phyloP scores from a whole-genome alignment of 2,329 filamentous ascomycete species.

The Rutstroemia sp. region DNA sequence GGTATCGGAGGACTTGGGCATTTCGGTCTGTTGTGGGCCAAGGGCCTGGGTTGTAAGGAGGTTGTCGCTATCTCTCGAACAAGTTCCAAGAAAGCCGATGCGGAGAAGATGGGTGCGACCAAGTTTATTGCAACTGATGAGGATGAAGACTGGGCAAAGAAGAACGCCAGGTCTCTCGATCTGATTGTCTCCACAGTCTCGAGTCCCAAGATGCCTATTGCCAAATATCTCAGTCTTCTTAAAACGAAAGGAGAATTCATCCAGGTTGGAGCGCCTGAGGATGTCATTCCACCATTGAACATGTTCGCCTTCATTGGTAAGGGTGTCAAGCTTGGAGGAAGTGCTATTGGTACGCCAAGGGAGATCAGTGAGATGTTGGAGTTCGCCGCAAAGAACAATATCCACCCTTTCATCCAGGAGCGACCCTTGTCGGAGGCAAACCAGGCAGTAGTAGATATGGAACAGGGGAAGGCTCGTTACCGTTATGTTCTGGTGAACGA shows the following conservation, averaged over 20 bases:
- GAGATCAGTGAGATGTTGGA: slow-evolving; percentile 54
- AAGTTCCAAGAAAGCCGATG: slow-evolving; percentile 4
- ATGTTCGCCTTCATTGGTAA: slow-evolving; percentile 41
- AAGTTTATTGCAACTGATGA: slow-evolving; percentile 8
- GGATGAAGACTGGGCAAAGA: slow-evolving; percentile 37
- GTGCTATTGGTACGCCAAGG: slow-evolving; percentile 30
- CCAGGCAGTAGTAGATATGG: slow-evolving; percentile 46
- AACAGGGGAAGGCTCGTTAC: slow-evolving; percentile 45
- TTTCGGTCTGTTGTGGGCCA: slow-evolving; percentile 61
- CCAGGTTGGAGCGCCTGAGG: slow-evolving; percentile 58
- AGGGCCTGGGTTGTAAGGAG: slow-evolving; percentile 58
- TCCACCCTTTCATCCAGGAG: slow-evolving; percentile 49
- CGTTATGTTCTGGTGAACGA: slow-evolving; percentile 33
- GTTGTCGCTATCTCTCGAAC: slow-evolving; percentile 45
- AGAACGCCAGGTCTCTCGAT: slow-evolving; percentile 43
- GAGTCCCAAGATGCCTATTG: slow-evolving; percentile 50
- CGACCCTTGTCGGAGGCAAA: slow-evolving; percentile 49
- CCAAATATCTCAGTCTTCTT: slow-evolving; percentile 52
- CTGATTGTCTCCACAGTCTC: slow-evolving; percentile 52
- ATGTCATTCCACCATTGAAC: slow-evolving; percentile 41
- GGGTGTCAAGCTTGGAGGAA: slow-evolving; percentile 37
- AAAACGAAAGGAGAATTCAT: slow-evolving; percentile 51
- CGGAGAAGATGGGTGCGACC: slow-evolving; percentile 8
- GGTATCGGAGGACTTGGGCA: slow-evolving; percentile 69
- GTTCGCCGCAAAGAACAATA: slow-evolving; percentile 48